A percentile compares a stretch with the other conserved stretches of the same genome.
phyloP scores from a whole-genome alignment of 306 rosid genomes.

The Myrica gale region DNA sequence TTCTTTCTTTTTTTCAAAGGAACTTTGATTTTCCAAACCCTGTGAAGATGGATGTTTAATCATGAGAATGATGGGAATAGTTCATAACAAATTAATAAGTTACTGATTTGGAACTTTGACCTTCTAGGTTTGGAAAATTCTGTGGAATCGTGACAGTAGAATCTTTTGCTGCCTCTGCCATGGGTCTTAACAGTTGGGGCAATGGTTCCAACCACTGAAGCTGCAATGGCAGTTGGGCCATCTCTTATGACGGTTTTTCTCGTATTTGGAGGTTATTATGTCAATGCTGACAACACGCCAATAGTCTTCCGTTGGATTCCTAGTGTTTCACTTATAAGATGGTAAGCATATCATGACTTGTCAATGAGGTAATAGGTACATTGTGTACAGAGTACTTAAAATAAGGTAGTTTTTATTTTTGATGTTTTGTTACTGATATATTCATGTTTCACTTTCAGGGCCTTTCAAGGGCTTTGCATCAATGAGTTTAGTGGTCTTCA shows the following conservation, averaged over 20 bases:
- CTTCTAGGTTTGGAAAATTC: slow-evolving; percentile 75
- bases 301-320: slow-evolving; percentile 96
- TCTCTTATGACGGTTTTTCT: slow-evolving; percentile 90
- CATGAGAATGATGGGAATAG: neutral
- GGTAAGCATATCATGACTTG: slow-evolving; percentile 42
- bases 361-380: too few relatives aligned
- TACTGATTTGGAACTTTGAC: slow-evolving; percentile 30
- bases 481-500: slow-evolving; percentile 84
- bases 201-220: slow-evolving; percentile 92
- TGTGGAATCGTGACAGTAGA: slow-evolving; percentile 84
- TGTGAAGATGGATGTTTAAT: neutral
- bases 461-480: slow-evolving; percentile 90
- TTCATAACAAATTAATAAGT: slow-evolving; percentile 10
- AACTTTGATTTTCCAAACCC: slow-evolving; percentile 1
- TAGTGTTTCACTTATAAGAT: slow-evolving; percentile 77
- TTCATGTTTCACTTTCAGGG: slow-evolving; percentile 63
- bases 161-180: slow-evolving; percentile 94
- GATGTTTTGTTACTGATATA: slow-evolving; percentile 14
- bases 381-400: too few relatives aligned
- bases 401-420: too few relatives aligned
- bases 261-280: slow-evolving; percentile 92
- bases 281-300: slow-evolving; percentile 85
- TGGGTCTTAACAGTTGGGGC: slow-evolving; percentile 99
- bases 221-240: slow-evolving; percentile 95
- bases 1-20: neutral